Evolutionary conservation across 2,329 filamentous ascomycete species (phyloP), one percentile per base, ranked within the genome.

Genomic region (Scleromitrula shiraiana): DNA sequence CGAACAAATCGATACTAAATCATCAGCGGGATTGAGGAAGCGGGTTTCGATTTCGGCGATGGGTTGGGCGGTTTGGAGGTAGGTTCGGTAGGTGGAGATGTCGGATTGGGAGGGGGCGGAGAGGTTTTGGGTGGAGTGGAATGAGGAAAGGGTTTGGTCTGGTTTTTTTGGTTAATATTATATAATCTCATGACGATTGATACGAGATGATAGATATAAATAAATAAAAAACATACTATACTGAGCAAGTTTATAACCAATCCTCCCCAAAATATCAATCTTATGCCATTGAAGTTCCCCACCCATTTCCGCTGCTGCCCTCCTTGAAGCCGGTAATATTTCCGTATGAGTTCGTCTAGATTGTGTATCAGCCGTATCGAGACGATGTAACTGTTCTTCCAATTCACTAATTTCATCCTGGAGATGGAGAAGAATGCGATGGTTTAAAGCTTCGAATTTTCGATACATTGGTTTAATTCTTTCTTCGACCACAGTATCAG

Each of bases 361-460:
- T 44, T 74, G 69, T 0, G 76, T 76, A 56, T 80, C 77, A 1
- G 68, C 66, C 17, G 67, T 68, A 59, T 95, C 90, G 1, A 93
- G 67, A 0, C 73, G 70, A 15, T 78, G 76, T 1, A 96, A 74
- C 49, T 90, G 80, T 59, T 88, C 82, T 65, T 95, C 89, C 30
- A 95, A 71, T 58, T 91, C 84, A 24, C 75, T 73, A 15, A 95
- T 78, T 63, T 95, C 88, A 61, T 95, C 88, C 65, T 95, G 90
- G 14, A 95, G 72, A 53, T 93, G 82, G 0, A 95, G 71, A 2
- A 96, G 69, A 2, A 95, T 69, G 2, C 90, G 82, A 62, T 95
- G 88, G 58, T 93, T 90, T 15, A 95, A 69, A 9, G 79, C 75
- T 62, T 87, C 83, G 60, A 96, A 96, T 49, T 83, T 83, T 36